Evolutionary conservation across 345 rosid genomes (phyloP).

Genomic region (Theobroma cacao): DNA sequence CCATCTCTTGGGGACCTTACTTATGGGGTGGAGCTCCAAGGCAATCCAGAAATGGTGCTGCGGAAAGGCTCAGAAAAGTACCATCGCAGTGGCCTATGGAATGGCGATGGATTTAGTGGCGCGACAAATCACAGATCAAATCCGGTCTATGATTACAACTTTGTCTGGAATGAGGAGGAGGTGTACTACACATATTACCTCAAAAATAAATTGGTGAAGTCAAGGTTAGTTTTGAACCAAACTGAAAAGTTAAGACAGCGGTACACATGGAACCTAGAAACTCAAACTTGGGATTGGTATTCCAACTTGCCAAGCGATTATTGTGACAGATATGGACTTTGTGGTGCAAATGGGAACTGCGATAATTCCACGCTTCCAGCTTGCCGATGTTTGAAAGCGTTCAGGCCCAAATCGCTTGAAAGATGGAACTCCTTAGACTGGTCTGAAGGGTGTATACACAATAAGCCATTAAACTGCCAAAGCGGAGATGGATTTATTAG

Average conservation of each 20-base stretch:
- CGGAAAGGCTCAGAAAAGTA: too few relatives aligned
- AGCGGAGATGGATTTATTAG: too few relatives aligned
- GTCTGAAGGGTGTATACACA: too few relatives aligned
- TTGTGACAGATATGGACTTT: too few relatives aligned
- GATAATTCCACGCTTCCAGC: too few relatives aligned
- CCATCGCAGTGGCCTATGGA: too few relatives aligned
- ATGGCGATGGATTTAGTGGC: constrained; percentile 41
- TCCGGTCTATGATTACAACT: constrained; percentile 8
- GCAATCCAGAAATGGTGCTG: too few relatives aligned
- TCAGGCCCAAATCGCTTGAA: constrained; percentile 25
- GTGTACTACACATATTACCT: neutral
- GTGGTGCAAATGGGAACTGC: too few relatives aligned
- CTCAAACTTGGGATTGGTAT: neutral
- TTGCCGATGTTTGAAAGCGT: constrained; percentile 38
- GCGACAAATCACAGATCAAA: neutral
- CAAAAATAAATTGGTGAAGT: neutral
- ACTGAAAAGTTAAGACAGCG: neutral
- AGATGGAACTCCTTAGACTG: constrained; percentile 30
- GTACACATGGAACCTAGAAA: neutral
- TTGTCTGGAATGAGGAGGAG: constrained; percentile 23
- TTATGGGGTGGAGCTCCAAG: too few relatives aligned
- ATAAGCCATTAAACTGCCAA: too few relatives aligned
- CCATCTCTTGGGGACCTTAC: too few relatives aligned
- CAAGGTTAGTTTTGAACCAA: neutral
- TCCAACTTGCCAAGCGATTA: neutral